A percentile compares a stretch with the other conserved stretches of the same genome.
Evolutionary conservation across 2,329 filamentous ascomycete genomes (phyloP).

Genomic region (Triangularia verruculosa): DNA sequence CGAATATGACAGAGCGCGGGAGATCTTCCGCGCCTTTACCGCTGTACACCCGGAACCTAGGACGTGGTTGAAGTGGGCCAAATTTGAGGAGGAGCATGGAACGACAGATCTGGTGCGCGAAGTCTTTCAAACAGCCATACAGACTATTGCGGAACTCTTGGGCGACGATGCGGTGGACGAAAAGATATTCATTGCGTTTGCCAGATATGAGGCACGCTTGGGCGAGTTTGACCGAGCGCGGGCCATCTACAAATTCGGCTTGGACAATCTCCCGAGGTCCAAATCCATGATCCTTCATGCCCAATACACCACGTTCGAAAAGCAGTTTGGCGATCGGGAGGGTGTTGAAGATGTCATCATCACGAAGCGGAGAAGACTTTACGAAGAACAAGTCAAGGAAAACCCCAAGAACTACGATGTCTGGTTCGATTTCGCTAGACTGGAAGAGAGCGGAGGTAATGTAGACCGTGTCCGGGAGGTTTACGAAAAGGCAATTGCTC

Average conservation of each 20-base stretch:
- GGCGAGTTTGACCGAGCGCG: constrained; percentile 93
- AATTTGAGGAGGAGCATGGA: constrained; percentile 93
- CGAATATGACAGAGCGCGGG: constrained; percentile 85
- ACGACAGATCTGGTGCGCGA: constrained; percentile 89
- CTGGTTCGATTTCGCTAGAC: constrained; percentile 91
- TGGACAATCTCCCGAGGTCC: constrained; percentile 86
- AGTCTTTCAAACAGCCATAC: constrained; percentile 84
- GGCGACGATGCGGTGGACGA: constrained; percentile 97
- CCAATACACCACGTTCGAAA: constrained; percentile 95
- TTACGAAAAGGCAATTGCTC: constrained; percentile 93
- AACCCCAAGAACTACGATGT: constrained; percentile 96
- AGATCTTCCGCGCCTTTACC: constrained; percentile 87
- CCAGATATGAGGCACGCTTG: constrained; percentile 89
- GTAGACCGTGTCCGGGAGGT: constrained; percentile 82
- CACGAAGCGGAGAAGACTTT: constrained; percentile 88
- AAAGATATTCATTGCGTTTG: constrained; percentile 90
- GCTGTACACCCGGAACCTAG: constrained; percentile 89
- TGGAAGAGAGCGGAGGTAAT: constrained; percentile 85
- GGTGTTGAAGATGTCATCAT: constrained; percentile 94
- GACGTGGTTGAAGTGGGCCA: constrained; percentile 99
- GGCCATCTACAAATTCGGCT: constrained; percentile 94
- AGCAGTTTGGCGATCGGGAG: constrained; percentile 91
- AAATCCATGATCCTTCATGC: constrained; percentile 84
- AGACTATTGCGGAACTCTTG: constrained; percentile 82
- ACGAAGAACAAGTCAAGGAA: constrained; percentile 90